Evolutionary conservation across 495 filamentous ascomycete genomes (phyloP).

Genomic region (Lineolata rhizophorae): DNA sequence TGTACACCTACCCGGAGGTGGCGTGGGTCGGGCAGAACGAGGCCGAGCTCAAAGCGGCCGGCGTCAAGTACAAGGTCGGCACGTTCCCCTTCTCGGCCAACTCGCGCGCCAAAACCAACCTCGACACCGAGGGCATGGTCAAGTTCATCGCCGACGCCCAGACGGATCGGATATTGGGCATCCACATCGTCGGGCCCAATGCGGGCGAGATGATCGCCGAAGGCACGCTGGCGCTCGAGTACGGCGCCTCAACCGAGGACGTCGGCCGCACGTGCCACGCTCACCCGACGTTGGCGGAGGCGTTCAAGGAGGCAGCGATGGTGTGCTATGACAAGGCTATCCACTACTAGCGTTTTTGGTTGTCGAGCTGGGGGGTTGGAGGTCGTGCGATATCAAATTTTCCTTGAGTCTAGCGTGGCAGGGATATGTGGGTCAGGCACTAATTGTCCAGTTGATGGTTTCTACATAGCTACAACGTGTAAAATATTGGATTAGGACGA

Average conservation of each 20-base stretch:
- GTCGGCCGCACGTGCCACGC: constrained; percentile 90
- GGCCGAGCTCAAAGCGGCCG: constrained; percentile 77
- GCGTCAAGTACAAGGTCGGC: constrained; percentile 76
- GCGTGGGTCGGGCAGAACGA: constrained; percentile 98
- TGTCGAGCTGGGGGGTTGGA: too few relatives aligned
- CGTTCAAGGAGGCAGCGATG: constrained; percentile 99
- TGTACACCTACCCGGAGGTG: constrained; percentile 98
- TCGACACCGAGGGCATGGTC: constrained; percentile 87
- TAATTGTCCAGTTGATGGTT: too few relatives aligned
- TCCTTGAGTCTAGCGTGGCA: too few relatives aligned
- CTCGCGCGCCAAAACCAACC: constrained; percentile 94
- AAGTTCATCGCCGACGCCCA: constrained; percentile 95
- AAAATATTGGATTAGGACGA: too few relatives aligned
- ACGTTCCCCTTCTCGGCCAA: constrained; percentile 95
- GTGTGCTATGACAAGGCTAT: constrained; percentile 90
- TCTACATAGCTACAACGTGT: too few relatives aligned
- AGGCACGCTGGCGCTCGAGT: constrained; percentile 86
- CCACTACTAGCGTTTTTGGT: constrained; percentile 46
- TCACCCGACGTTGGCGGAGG: constrained; percentile 88
- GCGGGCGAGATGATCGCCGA: constrained; percentile 99
- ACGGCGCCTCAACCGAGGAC: constrained; percentile 87
- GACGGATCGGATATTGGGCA: constrained; percentile 84
- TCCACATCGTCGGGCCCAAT: constrained; percentile 90
- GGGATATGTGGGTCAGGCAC: too few relatives aligned
- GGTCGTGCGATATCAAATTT: too few relatives aligned